Evolutionary conservation across 495 filamentous ascomycete genomes (phyloP), one percentile per base, ranked within the genome.

Genomic region (Hypoxylon subgilvum): DNA sequence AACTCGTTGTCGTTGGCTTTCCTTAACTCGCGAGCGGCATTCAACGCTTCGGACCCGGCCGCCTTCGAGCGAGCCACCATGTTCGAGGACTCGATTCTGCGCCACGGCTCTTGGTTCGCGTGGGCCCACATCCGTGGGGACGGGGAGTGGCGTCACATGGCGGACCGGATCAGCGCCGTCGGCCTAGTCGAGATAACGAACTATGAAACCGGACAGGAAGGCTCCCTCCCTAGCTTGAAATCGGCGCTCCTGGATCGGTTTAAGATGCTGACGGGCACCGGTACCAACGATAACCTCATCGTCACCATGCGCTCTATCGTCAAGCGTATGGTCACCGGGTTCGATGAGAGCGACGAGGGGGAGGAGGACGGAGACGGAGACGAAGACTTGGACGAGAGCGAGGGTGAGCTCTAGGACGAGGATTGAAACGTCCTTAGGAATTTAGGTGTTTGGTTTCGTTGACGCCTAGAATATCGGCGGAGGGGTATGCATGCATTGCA

Each of bases 31-130:
- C 2, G 4, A 3, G 21, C 1, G 7, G 35, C n/a, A 0, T 6
- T 3, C 8, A 0, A 14, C 16, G 17, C 23, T 0, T 38, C 38
- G 10, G 47, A 43, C 3, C 27, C 58, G 8, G 12, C 2, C 1
- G 16, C 41, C 7, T 25, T 1, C 0, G 61, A 68, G 23, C 28
- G 49, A 1, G 22, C 14, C 0, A 41, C 27, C 0, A 18, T 63
- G 4, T 46, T 63, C 22, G 35, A 66, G 38, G 66, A 68, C 39
- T 63, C 40, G n/a, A 34, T 65, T 3, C 22, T 69, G 1, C 39
- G 58, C 6, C 57, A 68, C 23, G 65, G 64, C n/a, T 55, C 61
- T 2, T 67, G 60, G 67, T 65, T 59, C n/a, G 28, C 55, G 1
- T 60, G 53, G 46, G 49, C 44, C 0, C 9, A 50, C 5, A 14